phyloP scores from a whole-genome alignment of 345 rosid species.

The Eucalyptus globulus region DNA sequence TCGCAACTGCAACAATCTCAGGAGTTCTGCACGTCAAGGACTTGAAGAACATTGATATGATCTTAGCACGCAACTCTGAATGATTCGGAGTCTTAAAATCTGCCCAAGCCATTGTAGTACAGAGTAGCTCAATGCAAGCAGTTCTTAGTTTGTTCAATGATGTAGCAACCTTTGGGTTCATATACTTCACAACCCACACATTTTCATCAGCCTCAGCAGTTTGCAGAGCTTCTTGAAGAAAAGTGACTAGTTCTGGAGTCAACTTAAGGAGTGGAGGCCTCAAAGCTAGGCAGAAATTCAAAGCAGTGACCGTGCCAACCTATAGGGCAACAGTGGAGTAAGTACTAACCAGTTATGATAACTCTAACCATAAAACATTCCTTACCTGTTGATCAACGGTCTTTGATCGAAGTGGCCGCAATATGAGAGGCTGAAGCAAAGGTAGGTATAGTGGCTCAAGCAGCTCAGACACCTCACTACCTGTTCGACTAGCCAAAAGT shows the following conservation, averaged over 20 bases:
- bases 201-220: conserved; percentile 98
- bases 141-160: conserved; percentile 84
- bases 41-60: conserved; percentile 97
- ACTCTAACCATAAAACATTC: not conserved
- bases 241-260: conserved; percentile 90
- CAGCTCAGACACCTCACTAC: conserved; percentile 95
- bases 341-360: conserved; percentile 4
- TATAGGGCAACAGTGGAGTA: conserved; percentile 4
- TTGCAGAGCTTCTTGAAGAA: conserved; percentile 97
- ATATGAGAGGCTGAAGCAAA: conserved; percentile 82
- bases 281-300: conserved; percentile 91
- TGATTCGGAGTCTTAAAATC: conserved; percentile 83
- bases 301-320: conserved; percentile 96
- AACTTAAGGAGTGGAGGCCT: conserved; percentile 97
- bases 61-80: conserved; percentile 81
- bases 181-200: conserved; percentile 74
- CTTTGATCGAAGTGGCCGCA: conserved; percentile 82
- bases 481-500: conserved; percentile 95
- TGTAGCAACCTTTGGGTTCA: conserved; percentile 80
- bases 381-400: conserved; percentile 98
- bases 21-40: conserved; percentile 90
- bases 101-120: conserved; percentile 99
- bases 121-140: conserved; percentile 93
- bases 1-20: conserved; percentile 97
- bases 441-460: conserved; percentile 86